phyloP scores from a whole-genome alignment of 192 early-diverging fungal genomes.

The Backusella tuberculispora region DNA sequence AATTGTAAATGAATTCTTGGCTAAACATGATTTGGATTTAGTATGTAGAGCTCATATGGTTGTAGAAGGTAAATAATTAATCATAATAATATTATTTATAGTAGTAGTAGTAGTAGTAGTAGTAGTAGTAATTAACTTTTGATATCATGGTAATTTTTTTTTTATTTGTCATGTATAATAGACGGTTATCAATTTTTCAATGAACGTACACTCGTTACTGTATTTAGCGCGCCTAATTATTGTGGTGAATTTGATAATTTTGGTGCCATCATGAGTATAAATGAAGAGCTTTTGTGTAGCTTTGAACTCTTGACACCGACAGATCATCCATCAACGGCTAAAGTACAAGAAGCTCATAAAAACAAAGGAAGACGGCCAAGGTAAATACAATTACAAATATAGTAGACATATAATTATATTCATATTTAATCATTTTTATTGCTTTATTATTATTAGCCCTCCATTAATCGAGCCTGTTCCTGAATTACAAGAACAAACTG shows the following conservation, averaged over 20 bases:
- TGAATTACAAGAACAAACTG: conserved; percentile 7
- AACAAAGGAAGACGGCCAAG: conserved; percentile 27
- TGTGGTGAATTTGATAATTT: conserved; percentile 57
- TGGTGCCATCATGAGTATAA: conserved; percentile 63
- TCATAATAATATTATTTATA: not conserved
- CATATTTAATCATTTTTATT: not conserved
- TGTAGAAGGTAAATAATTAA: not conserved
- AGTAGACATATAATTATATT: not conserved
- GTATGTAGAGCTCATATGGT: conserved; percentile 99
- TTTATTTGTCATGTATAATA: not conserved
- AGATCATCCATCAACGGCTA: conserved; percentile 26
- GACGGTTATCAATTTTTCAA: conserved; percentile 99
- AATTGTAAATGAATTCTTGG: conserved; percentile 83
- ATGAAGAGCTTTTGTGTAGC: conserved; percentile 81
- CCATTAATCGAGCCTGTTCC: conserved; percentile 18
- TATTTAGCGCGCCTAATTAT: conserved; percentile 94
- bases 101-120: too few species aligned
- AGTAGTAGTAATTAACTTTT: not conserved
- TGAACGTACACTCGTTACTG: conserved; percentile 90
- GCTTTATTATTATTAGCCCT: not conserved
- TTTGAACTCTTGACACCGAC: conserved; percentile 60
- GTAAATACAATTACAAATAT: not conserved
- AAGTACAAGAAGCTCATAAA: conserved; percentile 17
- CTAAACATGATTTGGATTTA: conserved; percentile 88
- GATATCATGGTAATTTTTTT: not conserved